Percentiles rank a stretch among this genome's conserved stretches.
Evolutionary conservation across 352 stramenopile species (phyloP).

Genomic region (Thraustochytrium striatum): DNA sequence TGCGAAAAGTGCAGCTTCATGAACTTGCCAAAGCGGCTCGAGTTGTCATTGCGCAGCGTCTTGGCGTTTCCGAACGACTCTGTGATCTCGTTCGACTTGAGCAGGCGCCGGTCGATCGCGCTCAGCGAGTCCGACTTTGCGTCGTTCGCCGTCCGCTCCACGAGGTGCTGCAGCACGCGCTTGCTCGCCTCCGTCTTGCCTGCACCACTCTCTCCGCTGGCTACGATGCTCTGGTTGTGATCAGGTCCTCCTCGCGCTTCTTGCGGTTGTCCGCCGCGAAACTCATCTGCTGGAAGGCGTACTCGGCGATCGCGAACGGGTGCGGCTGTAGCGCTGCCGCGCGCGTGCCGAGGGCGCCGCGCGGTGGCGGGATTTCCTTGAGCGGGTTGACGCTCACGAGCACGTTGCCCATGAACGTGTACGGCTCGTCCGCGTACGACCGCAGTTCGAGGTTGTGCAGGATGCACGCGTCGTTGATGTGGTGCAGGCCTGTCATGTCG

Average conservation of each 20-base stretch:
- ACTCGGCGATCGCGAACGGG: constrained; percentile 77
- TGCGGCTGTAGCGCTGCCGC: constrained; percentile 71
- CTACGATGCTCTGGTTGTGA: constrained; percentile 74
- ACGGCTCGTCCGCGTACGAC: constrained; percentile 75
- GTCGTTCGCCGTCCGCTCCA: neutral
- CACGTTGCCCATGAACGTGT: constrained; percentile 88
- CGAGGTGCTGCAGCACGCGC: constrained; percentile 59
- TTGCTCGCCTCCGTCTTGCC: constrained; percentile 96
- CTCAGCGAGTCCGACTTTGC: neutral
- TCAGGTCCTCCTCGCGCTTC: constrained; percentile 15
- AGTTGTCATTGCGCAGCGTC: constrained; percentile 95
- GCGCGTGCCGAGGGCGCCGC: constrained; percentile 57
- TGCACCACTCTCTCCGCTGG: constrained; percentile 82
- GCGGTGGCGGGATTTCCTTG: constrained; percentile 69
- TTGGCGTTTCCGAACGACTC: constrained; percentile 97
- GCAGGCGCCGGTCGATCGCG: constrained; percentile 64
- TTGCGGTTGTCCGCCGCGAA: constrained; percentile 53
- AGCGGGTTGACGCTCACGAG: constrained; percentile 84
- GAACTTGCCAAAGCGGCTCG: constrained; percentile 91
- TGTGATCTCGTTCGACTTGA: constrained; percentile 95
- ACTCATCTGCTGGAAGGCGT: constrained; percentile 83
- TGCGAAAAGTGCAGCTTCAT: constrained; percentile 92
- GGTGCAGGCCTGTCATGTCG: constrained; percentile 82
- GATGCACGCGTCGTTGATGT: constrained; percentile 80
- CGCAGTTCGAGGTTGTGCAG: constrained; percentile 77